Conservation (phyloP, 2,329 filamentous ascomycete genomes). For the Colletotrichum truncatum region DNA sequence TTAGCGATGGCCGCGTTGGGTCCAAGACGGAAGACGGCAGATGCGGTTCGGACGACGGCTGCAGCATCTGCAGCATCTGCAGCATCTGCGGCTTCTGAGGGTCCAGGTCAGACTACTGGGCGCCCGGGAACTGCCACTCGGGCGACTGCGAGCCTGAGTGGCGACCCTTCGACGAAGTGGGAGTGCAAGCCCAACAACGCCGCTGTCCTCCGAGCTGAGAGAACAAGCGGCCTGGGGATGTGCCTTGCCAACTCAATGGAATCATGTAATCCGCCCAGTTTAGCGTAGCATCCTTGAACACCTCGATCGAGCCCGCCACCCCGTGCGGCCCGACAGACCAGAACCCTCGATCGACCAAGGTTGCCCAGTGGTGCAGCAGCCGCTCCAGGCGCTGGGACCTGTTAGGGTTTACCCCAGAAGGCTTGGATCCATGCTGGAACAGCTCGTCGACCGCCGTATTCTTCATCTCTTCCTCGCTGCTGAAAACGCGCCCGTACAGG, state of each 20-base stretch:
- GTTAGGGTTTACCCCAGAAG: constrained; percentile 40
- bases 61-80: too few species aligned
- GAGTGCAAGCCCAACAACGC: too few species aligned
- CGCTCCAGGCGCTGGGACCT: constrained; percentile 16
- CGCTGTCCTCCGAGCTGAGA: too few species aligned
- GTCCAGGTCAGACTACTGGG: too few species aligned
- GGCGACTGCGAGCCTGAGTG: too few species aligned
- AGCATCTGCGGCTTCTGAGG: too few species aligned
- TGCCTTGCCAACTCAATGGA: neutral
- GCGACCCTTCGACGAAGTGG: too few species aligned
- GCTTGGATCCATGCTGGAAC: constrained; percentile 44
- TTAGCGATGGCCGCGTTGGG: too few species aligned
- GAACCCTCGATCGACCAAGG: neutral
- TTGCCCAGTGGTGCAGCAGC: neutral
- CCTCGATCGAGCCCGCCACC: neutral
- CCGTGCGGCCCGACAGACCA: neutral
- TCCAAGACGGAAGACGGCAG: too few species aligned
- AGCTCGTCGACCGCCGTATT: constrained; percentile 34
- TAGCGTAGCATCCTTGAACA: neutral
- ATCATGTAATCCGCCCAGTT: neutral
- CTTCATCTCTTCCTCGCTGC: constrained; percentile 38
- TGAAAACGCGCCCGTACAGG: constrained; percentile 34
- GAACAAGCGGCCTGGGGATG: too few species aligned
- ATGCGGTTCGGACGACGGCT: too few species aligned
- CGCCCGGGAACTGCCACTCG: too few species aligned